Evolutionary conservation across 129 eudicot genomes (phyloP).

Genomic region (Rutidosis leptorrhynchoides): DNA sequence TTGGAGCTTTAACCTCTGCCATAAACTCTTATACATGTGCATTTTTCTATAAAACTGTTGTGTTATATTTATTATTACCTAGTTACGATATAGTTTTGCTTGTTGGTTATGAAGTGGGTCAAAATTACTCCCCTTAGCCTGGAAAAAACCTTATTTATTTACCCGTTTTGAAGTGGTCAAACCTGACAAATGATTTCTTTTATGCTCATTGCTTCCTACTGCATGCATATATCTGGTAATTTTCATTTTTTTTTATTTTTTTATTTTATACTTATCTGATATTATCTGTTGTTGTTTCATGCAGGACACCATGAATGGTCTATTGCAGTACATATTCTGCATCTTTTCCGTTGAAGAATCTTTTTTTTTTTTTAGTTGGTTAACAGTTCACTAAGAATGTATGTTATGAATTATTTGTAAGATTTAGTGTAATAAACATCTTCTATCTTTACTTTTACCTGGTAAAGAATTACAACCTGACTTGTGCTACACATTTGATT

Average conservation of each 20-base stretch:
- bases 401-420: neutral
- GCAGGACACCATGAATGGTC: constrained; percentile 5
- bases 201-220: neutral
- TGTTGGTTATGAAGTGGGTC: neutral
- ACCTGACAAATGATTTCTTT: neutral
- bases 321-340: neutral
- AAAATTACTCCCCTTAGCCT: too few species aligned
- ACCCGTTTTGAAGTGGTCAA: neutral
- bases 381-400: neutral
- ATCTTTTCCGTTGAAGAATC: neutral
- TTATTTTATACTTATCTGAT: constrained; percentile 1
- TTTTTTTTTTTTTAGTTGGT: neutral
- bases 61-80: neutral
- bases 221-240: neutral
- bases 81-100: neutral
- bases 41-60: neutral
- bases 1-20: neutral
- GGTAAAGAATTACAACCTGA: neutral
- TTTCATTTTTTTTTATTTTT: neutral
- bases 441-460: neutral
- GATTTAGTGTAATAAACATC: neutral
- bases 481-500: neutral
- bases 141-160: too few species aligned
- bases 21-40: neutral
- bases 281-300: neutral